Percentiles rank a stretch among this genome's conserved stretches.
Evolutionary conservation across 2,329 filamentous ascomycete species (phyloP).

Genomic region (Xylariaceae sp.): DNA sequence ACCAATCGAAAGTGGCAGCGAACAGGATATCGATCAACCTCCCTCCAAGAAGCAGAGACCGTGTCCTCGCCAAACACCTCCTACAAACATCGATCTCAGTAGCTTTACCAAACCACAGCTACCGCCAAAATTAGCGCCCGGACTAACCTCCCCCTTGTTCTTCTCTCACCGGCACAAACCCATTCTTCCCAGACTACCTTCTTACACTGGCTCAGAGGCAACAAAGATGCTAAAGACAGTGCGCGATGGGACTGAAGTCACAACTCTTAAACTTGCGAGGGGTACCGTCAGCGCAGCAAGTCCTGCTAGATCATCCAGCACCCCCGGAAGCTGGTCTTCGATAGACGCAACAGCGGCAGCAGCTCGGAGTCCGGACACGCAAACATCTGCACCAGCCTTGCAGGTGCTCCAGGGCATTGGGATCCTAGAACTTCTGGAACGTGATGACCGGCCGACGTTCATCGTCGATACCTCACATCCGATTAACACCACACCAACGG

Average conservation of each 20-base stretch:
- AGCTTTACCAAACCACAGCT: conserved; percentile 27
- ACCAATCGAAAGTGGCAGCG: conserved; percentile 18
- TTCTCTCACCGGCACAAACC: conserved; percentile 46
- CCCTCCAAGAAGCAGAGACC: conserved; percentile 46
- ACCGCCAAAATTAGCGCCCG: conserved; percentile 33
- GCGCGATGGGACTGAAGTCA: conserved; percentile 48
- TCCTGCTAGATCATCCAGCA: conserved; percentile 48
- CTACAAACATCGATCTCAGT: conserved; percentile 44
- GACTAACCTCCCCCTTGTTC: conserved; percentile 50
- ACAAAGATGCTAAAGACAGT: conserved; percentile 48
- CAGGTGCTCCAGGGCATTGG: conserved; percentile 63
- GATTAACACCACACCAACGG: conserved; percentile 48
- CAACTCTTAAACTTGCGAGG: conserved; percentile 54
- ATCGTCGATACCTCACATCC: conserved; percentile 65
- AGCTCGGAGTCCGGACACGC: conserved; percentile 51
- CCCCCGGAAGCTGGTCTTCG: conserved; percentile 52
- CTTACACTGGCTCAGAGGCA: conserved; percentile 40
- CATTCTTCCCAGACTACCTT: conserved; percentile 37
- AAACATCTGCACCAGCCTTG: conserved; percentile 44
- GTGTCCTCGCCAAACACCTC: conserved; percentile 40
- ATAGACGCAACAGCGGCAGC: conserved; percentile 49
- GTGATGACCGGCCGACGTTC: conserved; percentile 74
- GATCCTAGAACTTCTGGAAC: conserved; percentile 70
- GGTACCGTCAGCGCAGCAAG: conserved; percentile 50
- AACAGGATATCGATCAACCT: conserved; percentile 21